Conservation (phyloP, 2,329 filamentous ascomycete species). For the Zasmidium angulare region DNA sequence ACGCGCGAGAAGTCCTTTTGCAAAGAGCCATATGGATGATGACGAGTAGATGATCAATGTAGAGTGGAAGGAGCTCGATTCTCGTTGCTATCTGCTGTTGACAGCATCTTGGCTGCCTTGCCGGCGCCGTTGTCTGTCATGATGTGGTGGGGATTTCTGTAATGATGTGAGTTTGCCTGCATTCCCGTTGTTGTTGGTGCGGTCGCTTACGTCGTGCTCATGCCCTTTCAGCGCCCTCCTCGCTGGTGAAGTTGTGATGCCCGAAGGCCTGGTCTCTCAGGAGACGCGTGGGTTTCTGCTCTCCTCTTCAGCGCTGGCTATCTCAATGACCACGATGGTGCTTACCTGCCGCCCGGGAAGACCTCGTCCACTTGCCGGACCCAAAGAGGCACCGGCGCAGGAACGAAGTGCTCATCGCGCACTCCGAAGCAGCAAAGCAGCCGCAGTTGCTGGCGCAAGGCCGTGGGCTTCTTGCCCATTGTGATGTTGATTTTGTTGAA, state of each 20-base stretch:
- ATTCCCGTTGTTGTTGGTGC: not conserved
- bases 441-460: not conserved
- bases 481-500: not conserved
- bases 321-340: not conserved
- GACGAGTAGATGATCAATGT: not conserved
- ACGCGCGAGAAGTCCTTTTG: conserved; percentile 41
- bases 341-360: not conserved
- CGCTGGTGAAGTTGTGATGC: not conserved
- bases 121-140: not conserved
- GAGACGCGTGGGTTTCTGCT: not conserved
- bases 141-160: not conserved
- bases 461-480: not conserved
- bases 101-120: not conserved
- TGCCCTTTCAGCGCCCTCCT: not conserved
- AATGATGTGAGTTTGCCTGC: not conserved
- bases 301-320: not conserved
- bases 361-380: not conserved
- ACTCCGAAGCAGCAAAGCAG: conserved; percentile 3
- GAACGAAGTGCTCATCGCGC: not conserved
- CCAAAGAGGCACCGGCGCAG: not conserved
- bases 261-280: not conserved
- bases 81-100: not conserved
- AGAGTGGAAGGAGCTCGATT: not conserved
- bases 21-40: conserved; percentile 36
- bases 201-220: not conserved